These are phyloP conservation scores for Lyophyllum shimeji DNA, from an alignment of 768 basidiomycete species.

Conservation along the genomic window DNA sequence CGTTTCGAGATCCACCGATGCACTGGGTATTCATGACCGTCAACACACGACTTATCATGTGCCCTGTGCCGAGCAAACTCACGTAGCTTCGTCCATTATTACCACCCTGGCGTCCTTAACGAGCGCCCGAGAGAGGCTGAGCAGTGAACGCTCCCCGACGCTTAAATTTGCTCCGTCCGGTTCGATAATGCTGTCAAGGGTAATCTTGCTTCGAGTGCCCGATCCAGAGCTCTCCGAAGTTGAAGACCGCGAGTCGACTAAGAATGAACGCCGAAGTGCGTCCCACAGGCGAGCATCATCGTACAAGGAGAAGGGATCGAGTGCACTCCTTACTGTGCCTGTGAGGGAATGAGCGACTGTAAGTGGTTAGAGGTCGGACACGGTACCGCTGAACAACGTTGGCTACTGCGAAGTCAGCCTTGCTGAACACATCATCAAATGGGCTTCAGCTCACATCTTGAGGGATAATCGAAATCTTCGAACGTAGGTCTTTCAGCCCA, in stretches of 20 bases:
- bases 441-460: conserved; percentile 49
- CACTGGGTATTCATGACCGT: conserved; percentile 25
- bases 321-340: conserved; percentile 59
- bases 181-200: conserved; percentile 75
- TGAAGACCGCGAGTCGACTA: conserved; percentile 33
- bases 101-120: conserved; percentile 76
- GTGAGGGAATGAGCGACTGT: conserved; percentile 24
- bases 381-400: conserved; percentile 53
- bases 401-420: conserved; percentile 34
- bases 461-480: conserved; percentile 63
- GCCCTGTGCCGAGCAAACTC: conserved; percentile 2
- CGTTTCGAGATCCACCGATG: conserved; percentile 76
- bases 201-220: conserved; percentile 47
- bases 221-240: conserved; percentile 38
- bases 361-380: conserved; percentile 3
- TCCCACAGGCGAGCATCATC: conserved; percentile 70
- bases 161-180: conserved; percentile 76
- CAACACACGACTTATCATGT: background rate
- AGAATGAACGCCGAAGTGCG: conserved; percentile 61
- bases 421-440: background rate
- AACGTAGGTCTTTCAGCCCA: conserved; percentile 62
- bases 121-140: conserved; percentile 78
- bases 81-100: conserved; percentile 79
- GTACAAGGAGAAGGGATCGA: conserved; percentile 61
- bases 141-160: conserved; percentile 68